phyloP scores from a whole-genome alignment of 176 grass and related monocot species.

The Alloteropsis semialata region DNA sequence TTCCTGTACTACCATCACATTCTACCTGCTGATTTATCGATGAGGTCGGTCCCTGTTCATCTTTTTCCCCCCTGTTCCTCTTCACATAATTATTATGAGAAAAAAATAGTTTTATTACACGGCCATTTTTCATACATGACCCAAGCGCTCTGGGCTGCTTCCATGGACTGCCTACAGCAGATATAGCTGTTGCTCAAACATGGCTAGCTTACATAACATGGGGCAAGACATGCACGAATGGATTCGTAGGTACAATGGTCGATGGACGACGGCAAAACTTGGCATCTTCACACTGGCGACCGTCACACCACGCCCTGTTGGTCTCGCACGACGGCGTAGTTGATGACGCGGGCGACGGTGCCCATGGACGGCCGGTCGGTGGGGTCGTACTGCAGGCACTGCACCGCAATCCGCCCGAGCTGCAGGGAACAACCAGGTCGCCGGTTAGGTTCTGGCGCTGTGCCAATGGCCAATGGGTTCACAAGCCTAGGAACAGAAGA shows the following conservation, averaged over 20 bases:
- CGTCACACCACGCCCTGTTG: conserved; percentile 49
- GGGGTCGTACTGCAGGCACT: conserved; percentile 52
- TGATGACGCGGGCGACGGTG: conserved; percentile 47
- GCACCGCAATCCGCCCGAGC: conserved; percentile 52
- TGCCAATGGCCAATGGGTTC: background rate
- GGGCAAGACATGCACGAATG: background rate
- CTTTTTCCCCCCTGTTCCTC: background rate
- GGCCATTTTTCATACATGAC: background rate
- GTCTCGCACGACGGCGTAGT: conserved; percentile 51
- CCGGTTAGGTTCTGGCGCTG: background rate
- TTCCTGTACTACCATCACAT: background rate
- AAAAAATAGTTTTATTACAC: background rate
- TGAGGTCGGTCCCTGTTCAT: background rate
- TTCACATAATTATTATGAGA: background rate
- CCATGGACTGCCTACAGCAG: background rate
- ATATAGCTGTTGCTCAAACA: background rate
- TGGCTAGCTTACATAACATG: background rate
- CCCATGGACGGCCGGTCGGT: conserved; percentile 47
- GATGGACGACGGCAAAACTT: conserved; percentile 15
- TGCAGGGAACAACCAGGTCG: conserved; percentile 14
- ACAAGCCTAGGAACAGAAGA: background rate
- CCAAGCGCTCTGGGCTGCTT: background rate
- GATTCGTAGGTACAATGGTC: background rate
- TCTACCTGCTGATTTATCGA: background rate
- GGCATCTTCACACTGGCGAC: background rate